Evolutionary conservation across 2,329 filamentous ascomycete species (phyloP), one percentile per base, ranked within the genome.

Genomic region (Talaromyces amestolkiae): DNA sequence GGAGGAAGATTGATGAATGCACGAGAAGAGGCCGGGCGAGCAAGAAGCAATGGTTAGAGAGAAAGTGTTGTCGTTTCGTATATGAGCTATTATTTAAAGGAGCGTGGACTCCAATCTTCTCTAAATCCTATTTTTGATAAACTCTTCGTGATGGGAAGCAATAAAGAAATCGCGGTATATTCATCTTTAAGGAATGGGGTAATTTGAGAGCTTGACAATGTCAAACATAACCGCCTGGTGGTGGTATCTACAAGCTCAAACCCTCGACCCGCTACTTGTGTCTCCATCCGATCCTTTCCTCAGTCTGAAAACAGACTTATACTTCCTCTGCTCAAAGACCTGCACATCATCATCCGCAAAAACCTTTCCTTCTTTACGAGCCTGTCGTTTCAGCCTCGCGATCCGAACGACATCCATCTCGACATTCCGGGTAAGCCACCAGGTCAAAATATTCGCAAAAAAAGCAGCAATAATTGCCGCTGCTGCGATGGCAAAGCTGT

Each of bases 341-440:
- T 49, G 53, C 11, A 75, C 71, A 69, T 75, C 72, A 62, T 75
- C 71, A 9, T 70, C 74, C 9, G 69, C 68, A 69, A 68, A 75
- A 2, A 75, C 65, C 41, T 53, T 67, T 27, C 74, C 74, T 15
- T 70, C 66, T 53, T 66, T 73, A 59, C 71, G 69, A 11, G 73
- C 70, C 65, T 74, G 69, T 53, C 73, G 74, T 22, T 74, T 71
- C 24, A 73, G 56, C 49, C 72, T 70, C 56, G 70, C 63, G 41
- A 77, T 70, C 35, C 70, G 69, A 67, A 72, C 72, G 13, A 80
- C 76, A 70, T 80, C 78, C 64, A 71, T 75, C 69, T 81, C 79
- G 6, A 79, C 74, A 63, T 78, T 76, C 43, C 74, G 70, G 13
- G 79, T 81, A 59, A 81, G 67, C 72, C 74, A 80, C 79, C 79